Evolutionary conservation across 2,329 filamentous ascomycete species (phyloP).

Genomic region (Chaetoscypha palmicola): DNA sequence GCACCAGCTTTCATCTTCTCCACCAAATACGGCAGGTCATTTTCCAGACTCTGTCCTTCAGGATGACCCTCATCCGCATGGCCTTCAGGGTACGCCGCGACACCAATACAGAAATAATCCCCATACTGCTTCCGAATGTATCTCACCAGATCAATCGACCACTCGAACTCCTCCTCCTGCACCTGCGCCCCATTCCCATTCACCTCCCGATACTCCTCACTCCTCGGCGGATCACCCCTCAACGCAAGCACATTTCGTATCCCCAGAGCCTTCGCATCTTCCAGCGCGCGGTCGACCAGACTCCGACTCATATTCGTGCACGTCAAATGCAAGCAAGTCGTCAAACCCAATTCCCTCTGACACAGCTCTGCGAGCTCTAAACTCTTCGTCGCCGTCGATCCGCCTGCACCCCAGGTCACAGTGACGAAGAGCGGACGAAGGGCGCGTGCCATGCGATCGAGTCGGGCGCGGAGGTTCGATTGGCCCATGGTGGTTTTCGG

Average conservation of each 20-base stretch:
- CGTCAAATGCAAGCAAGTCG: constrained; percentile 91
- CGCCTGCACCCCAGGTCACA: constrained; percentile 95
- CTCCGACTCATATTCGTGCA: constrained; percentile 94
- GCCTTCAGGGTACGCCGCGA: constrained; percentile 91
- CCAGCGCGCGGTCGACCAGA: constrained; percentile 80
- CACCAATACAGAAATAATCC: constrained; percentile 93
- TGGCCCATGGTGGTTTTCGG: constrained; percentile 96
- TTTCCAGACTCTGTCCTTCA: constrained; percentile 57
- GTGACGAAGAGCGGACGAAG: constrained; percentile 91
- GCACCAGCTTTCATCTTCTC: constrained; percentile 89
- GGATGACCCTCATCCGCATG: constrained; percentile 89
- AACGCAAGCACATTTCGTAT: constrained; percentile 92
- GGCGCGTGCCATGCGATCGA: constrained; percentile 90
- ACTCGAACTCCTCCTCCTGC: constrained; percentile 72
- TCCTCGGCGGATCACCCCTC: constrained; percentile 82
- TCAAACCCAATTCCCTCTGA: constrained; percentile 83
- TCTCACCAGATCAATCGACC: constrained; percentile 79
- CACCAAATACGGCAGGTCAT: constrained; percentile 80
- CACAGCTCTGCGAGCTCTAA: constrained; percentile 93
- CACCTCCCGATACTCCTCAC: constrained; percentile 75
- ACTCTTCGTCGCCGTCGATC: constrained; percentile 83
- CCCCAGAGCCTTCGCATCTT: constrained; percentile 83
- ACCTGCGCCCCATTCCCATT: constrained; percentile 46
- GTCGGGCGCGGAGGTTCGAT: constrained; percentile 83
- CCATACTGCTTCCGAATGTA: constrained; percentile 84